These are phyloP conservation scores for Aspergillus sp. DNA, from an alignment of 2,329 filamentous ascomycete species.

Conservation along the genomic window DNA sequence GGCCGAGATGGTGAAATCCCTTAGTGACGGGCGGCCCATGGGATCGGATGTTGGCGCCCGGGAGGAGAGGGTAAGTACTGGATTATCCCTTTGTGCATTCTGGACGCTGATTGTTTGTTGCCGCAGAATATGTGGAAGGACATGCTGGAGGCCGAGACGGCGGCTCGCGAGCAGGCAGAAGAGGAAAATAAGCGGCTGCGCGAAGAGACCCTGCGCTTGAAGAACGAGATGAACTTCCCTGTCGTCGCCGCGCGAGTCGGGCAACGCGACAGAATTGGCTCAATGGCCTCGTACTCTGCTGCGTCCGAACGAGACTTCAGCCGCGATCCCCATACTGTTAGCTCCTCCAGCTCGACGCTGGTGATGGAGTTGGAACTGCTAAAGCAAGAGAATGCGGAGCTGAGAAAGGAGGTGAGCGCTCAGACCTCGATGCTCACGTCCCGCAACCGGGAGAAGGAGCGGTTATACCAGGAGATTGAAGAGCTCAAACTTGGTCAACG, in stretches of 20 bases:
- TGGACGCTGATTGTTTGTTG: not conserved
- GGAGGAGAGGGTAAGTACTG: slow-evolving; percentile 47
- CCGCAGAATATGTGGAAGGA: slow-evolving; percentile 86
- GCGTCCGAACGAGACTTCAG: slow-evolving; percentile 38
- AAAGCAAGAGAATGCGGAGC: slow-evolving; percentile 86
- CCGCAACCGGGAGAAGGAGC: slow-evolving; percentile 89
- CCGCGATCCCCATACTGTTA: slow-evolving; percentile 52
- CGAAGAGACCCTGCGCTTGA: slow-evolving; percentile 77
- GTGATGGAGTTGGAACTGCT: slow-evolving; percentile 84
- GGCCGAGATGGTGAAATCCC: slow-evolving; percentile 73
- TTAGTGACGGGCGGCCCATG: slow-evolving; percentile 56
- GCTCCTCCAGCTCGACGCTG: slow-evolving; percentile 65
- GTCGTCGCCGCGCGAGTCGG: slow-evolving; percentile 33
- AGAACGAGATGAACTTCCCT: slow-evolving; percentile 42
- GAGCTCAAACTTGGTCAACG: slow-evolving; percentile 88
- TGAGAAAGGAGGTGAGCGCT: slow-evolving; percentile 87
- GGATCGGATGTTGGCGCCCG: slow-evolving; percentile 52
- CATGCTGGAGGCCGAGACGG: slow-evolving; percentile 86
- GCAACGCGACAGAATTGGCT: slow-evolving; percentile 38
- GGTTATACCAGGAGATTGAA: slow-evolving; percentile 94
- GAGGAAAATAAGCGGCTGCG: slow-evolving; percentile 82
- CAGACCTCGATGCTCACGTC: slow-evolving; percentile 98
- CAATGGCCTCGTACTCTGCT: slow-evolving; percentile 41
- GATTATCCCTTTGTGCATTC: not conserved
- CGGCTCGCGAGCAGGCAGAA: slow-evolving; percentile 83